phyloP scores from a whole-genome alignment of 257 asterid species.

The Solanum appendiculatum region DNA sequence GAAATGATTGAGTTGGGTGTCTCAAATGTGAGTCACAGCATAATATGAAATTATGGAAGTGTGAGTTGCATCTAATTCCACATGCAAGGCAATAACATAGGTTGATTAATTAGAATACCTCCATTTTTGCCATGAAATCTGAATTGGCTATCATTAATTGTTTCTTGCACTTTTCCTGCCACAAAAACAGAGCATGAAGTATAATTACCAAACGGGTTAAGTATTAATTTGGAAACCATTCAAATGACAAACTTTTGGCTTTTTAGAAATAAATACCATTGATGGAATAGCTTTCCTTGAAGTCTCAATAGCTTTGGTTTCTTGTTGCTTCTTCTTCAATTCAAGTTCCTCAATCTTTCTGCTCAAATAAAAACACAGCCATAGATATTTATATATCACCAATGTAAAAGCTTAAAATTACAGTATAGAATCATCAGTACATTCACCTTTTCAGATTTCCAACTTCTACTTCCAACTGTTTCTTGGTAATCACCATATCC shows the following conservation, averaged over 20 bases:
- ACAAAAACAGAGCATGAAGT: slow-evolving; percentile 5
- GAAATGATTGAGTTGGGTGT: background rate
- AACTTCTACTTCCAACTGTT: slow-evolving; percentile 57
- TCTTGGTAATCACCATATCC: slow-evolving; percentile 34
- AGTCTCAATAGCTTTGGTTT: slow-evolving; percentile 25
- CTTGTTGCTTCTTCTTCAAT: slow-evolving; percentile 23
- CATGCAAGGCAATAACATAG: background rate
- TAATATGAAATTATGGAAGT: background rate
- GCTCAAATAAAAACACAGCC: background rate
- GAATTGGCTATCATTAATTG: slow-evolving; percentile 42
- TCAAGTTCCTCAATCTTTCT: slow-evolving; percentile 52
- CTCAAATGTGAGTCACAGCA: background rate
- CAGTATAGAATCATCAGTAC: background rate
- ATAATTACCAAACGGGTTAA: background rate
- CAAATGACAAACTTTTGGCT: slow-evolving; percentile 18
- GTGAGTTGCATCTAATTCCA: background rate
- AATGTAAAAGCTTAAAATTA: background rate
- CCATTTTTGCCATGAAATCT: slow-evolving; percentile 48
- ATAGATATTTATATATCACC: background rate
- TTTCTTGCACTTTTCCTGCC: slow-evolving; percentile 64
- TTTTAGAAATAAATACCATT: background rate
- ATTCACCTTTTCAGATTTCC: slow-evolving; percentile 48
- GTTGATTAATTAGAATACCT: slow-evolving; percentile 34
- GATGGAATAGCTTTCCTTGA: background rate
- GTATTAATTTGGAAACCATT: slow-evolving; percentile 6